A percentile compares a stretch with the other conserved stretches of the same genome.
Evolutionary conservation across 2,329 filamentous ascomycete species (phyloP).

Genomic region (Podosphaera fusca): DNA sequence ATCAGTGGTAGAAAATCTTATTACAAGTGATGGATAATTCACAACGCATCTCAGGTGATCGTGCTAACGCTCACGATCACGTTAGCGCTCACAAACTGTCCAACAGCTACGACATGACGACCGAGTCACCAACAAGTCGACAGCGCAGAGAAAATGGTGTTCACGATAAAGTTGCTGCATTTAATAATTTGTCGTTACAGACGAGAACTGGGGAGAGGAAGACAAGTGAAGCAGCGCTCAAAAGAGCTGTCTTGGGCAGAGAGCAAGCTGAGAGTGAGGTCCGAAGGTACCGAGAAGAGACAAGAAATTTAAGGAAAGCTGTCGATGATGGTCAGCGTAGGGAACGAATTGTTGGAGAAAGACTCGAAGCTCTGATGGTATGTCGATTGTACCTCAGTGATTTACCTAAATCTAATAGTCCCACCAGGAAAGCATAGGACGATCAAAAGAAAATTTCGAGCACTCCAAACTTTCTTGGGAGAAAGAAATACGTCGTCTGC

Average conservation of each 20-base stretch:
- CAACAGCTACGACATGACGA: slow-evolving; percentile 6
- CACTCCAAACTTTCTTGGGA: slow-evolving; percentile 47
- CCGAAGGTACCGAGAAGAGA: slow-evolving; percentile 38
- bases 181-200: slow-evolving; percentile 39
- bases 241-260: slow-evolving; percentile 41
- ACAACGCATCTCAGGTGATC: no score
- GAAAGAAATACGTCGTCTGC: slow-evolving; percentile 45
- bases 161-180: slow-evolving; percentile 46
- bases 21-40: no score
- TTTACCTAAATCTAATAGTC: slow-evolving; percentile 1
- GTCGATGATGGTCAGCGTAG: slow-evolving; percentile 41
- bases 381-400: slow-evolving; percentile 10
- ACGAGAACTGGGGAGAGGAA: slow-evolving; percentile 37
- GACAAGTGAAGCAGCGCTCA: slow-evolving; percentile 40
- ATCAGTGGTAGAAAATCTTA: no score
- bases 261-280: slow-evolving; percentile 52
- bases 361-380: slow-evolving; percentile 48
- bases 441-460: slow-evolving; percentile 44
- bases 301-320: slow-evolving; percentile 28
- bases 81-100: slow-evolving; percentile 25
- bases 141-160: slow-evolving; percentile 34
- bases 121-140: slow-evolving; percentile 1
- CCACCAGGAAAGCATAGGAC: slow-evolving; percentile 41
- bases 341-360: slow-evolving; percentile 41
- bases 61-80: slow-evolving; percentile 29